Evolutionary conservation across 208 protist species (phyloP), one percentile per base, ranked within the genome.

Genomic region (Borovskyia barvae): DNA sequence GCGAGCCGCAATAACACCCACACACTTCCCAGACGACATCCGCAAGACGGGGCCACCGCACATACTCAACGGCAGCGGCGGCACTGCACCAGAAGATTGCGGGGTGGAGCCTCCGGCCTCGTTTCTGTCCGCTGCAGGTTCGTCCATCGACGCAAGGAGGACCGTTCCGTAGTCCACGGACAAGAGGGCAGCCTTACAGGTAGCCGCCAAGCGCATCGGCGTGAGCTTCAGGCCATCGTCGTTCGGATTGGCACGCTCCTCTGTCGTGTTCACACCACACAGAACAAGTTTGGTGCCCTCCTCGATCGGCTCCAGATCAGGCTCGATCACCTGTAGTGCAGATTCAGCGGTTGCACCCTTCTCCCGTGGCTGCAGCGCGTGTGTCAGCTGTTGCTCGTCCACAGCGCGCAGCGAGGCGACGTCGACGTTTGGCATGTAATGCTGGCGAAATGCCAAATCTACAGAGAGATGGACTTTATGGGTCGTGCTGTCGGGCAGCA

Each of bases 101-200:
- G 39, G 17, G 14, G 29, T 3, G 19, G 51, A 14, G 20, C 22
- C 17, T n/a, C 11, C 29, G 15, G 22, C 29, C 12, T 22, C 29
- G 19, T 12, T 46, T 28, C 30, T n/a, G 32, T 28, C 26, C 37
- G 25, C 42, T 26, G 37, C 39, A 39, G 26, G 36, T 36, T 58
- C 55, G 32, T 83, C 39, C 19, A 87, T 49, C 8, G 80, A 79
- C 17, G 80, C 81, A 11, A 90, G 56, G 37, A 92, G 49, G 3
- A 95, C 89, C 0, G 85, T 95, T 37, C 89, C 89, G 57, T 92
- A 95, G 66, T 92, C 82, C n/a, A 87, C 51, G 2, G 89, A 86
- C 19, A 91, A 70, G 17, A 92, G 54, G 17, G 79, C 84, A 8
- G 85, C 85, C 63, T 79, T 82, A 51, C 80, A 92, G 15, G 77